Percentiles rank a stretch among this genome's conserved stretches.
These are phyloP conservation scores for Nothophaeocryptopus gaeumannii DNA, from an alignment of 2,329 filamentous ascomycete genomes.

Conservation along the genomic window DNA sequence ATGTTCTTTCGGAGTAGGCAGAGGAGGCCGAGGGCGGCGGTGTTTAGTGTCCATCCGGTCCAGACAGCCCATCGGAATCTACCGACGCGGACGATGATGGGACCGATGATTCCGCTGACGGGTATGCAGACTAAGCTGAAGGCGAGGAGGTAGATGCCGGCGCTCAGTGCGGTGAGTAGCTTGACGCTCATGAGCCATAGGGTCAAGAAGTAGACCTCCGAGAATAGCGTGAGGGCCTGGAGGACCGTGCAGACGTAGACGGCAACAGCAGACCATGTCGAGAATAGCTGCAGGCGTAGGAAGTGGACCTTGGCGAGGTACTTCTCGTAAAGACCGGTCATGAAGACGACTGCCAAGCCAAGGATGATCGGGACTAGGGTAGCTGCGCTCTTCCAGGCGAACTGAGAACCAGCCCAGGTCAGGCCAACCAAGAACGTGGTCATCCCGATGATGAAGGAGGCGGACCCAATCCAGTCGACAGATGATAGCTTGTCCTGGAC, in stretches of 20 bases:
- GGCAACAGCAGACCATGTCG: conserved; percentile 27
- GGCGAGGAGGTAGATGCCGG: conserved; percentile 42
- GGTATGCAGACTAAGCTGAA: conserved; percentile 31
- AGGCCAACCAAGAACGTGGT: conserved; percentile 33
- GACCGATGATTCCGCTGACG: conserved; percentile 25
- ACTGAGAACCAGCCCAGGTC: conserved; percentile 37
- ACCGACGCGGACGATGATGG: conserved; percentile 34
- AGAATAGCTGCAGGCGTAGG: conserved; percentile 34
- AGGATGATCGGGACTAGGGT: conserved; percentile 37
- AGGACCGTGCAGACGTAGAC: conserved; percentile 34
- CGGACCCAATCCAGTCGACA: conserved; percentile 29
- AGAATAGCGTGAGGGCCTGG: conserved; percentile 32
- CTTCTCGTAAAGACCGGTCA: conserved; percentile 22
- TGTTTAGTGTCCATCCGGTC: conserved; percentile 35
- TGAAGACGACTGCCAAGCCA: conserved; percentile 34
- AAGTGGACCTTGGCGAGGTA: conserved; percentile 28
- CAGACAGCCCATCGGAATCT: conserved; percentile 28
- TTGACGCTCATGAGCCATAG: conserved; percentile 45
- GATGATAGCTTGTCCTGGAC: conserved; percentile 20
- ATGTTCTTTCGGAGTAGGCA: conserved; percentile 41
- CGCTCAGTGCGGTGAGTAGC: conserved; percentile 37
- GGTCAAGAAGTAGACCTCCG: conserved; percentile 42
- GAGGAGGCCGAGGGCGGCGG: conserved; percentile 44
- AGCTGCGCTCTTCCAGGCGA: conserved; percentile 37
- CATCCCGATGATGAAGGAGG: conserved; percentile 24